phyloP scores from a whole-genome alignment of 495 filamentous ascomycete species.

The Aspergillus cristatus region DNA sequence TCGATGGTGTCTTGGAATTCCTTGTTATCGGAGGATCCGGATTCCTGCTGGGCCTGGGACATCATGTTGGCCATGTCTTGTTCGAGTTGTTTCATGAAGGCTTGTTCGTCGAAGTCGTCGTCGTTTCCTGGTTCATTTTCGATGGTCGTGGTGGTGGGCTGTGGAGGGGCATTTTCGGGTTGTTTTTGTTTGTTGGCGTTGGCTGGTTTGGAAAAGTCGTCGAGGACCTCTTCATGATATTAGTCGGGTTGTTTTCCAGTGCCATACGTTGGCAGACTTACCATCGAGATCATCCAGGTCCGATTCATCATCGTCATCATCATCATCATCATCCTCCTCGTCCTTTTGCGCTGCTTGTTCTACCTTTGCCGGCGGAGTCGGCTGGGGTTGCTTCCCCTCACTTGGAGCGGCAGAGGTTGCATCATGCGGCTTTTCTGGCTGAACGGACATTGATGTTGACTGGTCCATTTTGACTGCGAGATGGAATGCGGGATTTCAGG shows the following conservation, averaged over 20 bases:
- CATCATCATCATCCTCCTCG: conserved; percentile 9
- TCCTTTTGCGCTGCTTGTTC: conserved; percentile 1
- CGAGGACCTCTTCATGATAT: conserved; percentile 65
- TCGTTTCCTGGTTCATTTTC: conserved; percentile 10
- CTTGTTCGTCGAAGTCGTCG: conserved; percentile 43
- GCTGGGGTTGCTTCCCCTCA: neutral
- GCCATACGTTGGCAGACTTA: conserved; percentile 16
- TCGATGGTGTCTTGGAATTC: conserved; percentile 23
- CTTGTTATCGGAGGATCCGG: conserved; percentile 15
- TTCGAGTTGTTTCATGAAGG: conserved; percentile 72
- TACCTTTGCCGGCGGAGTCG: conserved; percentile 5
- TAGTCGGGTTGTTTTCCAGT: neutral
- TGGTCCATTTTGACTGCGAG: too few relatives aligned
- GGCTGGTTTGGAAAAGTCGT: conserved; percentile 62
- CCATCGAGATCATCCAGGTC: conserved; percentile 91
- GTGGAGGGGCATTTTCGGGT: conserved; percentile 2
- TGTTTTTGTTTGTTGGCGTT: conserved; percentile 29
- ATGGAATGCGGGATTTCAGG: too few relatives aligned
- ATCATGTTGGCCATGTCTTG: conserved; percentile 79
- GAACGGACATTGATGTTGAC: too few relatives aligned
- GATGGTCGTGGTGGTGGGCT: conserved; percentile 6
- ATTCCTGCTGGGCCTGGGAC: conserved; percentile 24
- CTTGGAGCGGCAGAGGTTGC: too few relatives aligned
- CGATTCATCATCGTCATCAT: conserved; percentile 36
- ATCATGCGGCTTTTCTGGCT: too few relatives aligned